Evolutionary conservation across 23 red algal genomes (phyloP).

Genomic region (Cyanidiococcus yangmingshanensis): DNA sequence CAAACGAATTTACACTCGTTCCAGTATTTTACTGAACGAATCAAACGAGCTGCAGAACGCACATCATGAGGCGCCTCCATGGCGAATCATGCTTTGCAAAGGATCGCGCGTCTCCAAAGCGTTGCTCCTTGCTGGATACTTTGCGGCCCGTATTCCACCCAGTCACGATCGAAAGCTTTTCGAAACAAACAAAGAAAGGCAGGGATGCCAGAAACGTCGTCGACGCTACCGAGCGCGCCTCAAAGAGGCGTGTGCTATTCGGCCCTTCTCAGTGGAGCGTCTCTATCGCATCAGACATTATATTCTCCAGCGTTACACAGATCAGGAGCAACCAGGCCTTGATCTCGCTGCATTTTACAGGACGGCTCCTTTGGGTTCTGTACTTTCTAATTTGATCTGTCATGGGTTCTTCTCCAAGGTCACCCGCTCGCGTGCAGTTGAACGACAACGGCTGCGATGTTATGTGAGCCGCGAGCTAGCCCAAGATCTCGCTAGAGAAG

Average conservation of each 20-base stretch:
- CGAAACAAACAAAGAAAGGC: not conserved
- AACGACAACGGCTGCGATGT: not conserved
- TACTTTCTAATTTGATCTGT: not conserved
- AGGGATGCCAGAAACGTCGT: not conserved
- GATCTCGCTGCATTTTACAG: not conserved
- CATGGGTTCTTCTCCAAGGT: not conserved
- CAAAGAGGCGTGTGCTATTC: not conserved
- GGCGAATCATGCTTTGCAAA: not conserved
- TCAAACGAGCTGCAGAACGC: not conserved
- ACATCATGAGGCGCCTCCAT: not conserved
- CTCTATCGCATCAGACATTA: not conserved
- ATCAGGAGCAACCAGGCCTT: not conserved
- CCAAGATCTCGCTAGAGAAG: not conserved
- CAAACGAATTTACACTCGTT: not conserved
- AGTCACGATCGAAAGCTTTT: not conserved
- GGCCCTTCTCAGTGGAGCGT: not conserved
- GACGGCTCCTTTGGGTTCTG: not conserved
- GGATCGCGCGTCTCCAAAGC: not conserved
- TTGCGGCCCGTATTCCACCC: not conserved
- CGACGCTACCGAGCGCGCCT: not conserved
- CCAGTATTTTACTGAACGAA: not conserved
- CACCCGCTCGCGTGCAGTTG: not conserved
- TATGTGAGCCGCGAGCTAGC: not conserved
- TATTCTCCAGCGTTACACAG: not conserved
- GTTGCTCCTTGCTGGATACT: not conserved